Conservation (phyloP, 2,329 filamentous ascomycete species). For the Torrubiella hemipterigena region DNA sequence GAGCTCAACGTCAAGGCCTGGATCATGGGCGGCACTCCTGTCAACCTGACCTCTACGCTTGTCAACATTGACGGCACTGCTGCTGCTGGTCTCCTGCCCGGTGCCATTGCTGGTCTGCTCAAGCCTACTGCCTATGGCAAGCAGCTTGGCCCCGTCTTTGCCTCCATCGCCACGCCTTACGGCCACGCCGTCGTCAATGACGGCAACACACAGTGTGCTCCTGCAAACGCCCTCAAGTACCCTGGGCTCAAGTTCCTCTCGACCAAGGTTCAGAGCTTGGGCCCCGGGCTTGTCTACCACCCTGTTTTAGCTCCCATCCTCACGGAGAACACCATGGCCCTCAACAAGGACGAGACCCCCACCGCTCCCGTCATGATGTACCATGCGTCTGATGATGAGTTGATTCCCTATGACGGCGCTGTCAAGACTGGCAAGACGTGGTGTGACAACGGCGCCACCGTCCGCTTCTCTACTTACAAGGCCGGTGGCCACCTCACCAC, state of each 20-base stretch:
- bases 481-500: conserved; percentile 5
- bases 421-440: background rate
- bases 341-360: conserved; percentile 2
- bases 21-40: no score
- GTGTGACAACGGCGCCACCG: conserved; percentile 3
- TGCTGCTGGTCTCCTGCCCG: no score
- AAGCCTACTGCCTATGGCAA: no score
- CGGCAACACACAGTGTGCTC: conserved; percentile 4
- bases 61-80: no score
- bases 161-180: no score
- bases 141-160: no score
- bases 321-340: conserved; percentile 2
- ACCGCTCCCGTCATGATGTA: conserved; percentile 4
- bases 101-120: no score
- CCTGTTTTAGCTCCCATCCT: background rate
- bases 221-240: conserved; percentile 2
- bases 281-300: background rate
- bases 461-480: conserved; percentile 2
- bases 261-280: conserved; percentile 3
- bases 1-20: no score
- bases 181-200: no score
- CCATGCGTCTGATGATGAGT: conserved; percentile 5
- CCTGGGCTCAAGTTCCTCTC: conserved; percentile 2
- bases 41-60: no score
- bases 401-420: conserved; percentile 3